phyloP scores from a whole-genome alignment of 495 filamentous ascomycete genomes.

The Apodospora peruviana region DNA sequence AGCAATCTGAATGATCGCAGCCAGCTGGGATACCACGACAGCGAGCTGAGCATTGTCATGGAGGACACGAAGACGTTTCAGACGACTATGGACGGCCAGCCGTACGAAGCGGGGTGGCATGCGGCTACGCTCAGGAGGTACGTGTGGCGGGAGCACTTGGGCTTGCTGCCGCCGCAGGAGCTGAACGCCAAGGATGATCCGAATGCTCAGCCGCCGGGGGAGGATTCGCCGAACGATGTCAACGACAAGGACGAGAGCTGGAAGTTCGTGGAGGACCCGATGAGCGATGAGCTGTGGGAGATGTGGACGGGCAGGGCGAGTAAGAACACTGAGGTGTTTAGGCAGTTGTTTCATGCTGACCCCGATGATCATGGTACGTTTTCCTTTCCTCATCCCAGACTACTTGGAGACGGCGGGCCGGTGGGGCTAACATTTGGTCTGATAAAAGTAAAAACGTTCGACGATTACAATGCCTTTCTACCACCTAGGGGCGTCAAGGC shows the following conservation, averaged over 20 bases:
- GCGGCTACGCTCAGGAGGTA: slow-evolving; percentile 77
- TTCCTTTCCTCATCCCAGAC: not conserved
- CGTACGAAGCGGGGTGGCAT: slow-evolving; percentile 67
- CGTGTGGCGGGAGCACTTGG: slow-evolving; percentile 91
- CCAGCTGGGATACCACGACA: slow-evolving; percentile 84
- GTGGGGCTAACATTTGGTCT: too few relatives aligned
- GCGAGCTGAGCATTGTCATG: slow-evolving; percentile 88
- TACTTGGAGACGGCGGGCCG: too few relatives aligned
- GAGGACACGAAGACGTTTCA: slow-evolving; percentile 73
- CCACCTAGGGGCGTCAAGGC: slow-evolving; percentile 64
- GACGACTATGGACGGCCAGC: slow-evolving; percentile 71
- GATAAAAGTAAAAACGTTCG: slow-evolving; percentile 73
- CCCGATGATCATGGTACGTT: slow-evolving; percentile 73
- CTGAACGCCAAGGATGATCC: slow-evolving; percentile 65
- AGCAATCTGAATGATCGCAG: slow-evolving; percentile 93
- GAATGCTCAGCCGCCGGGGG: slow-evolving; percentile 76
- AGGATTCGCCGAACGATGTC: slow-evolving; percentile 61
- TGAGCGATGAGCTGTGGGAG: slow-evolving; percentile 76
- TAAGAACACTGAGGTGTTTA: slow-evolving; percentile 76
- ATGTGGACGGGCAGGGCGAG: slow-evolving; percentile 74
- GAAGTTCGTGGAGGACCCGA: slow-evolving; percentile 75
- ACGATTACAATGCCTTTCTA: slow-evolving; percentile 77
- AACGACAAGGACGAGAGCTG: slow-evolving; percentile 58
- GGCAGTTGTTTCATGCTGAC: slow-evolving; percentile 86
- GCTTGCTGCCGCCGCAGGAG: slow-evolving; percentile 68